Evolutionary conservation across 1,139 yeast species (phyloP).

Genomic region (Candida buenavistaensis): DNA sequence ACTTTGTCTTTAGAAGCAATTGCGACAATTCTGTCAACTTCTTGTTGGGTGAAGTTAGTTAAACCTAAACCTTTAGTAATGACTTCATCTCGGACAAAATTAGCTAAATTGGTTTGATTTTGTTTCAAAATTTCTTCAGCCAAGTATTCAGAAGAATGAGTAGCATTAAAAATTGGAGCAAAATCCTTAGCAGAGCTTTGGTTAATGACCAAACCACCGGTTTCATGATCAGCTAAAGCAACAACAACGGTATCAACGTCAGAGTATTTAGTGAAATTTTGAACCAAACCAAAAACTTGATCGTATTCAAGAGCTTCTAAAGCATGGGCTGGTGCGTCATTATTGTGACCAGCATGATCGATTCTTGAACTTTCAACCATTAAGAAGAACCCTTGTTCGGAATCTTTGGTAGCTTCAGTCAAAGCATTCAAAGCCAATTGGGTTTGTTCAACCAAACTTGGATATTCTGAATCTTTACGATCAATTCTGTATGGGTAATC

Average conservation of each 20-base stretch:
- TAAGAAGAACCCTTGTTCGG: constrained; percentile 79
- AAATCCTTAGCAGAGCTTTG: constrained; percentile 52
- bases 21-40: constrained; percentile 28
- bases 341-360: constrained; percentile 89
- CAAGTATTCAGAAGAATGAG: constrained; percentile 73
- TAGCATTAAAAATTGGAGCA: constrained; percentile 59
- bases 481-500: constrained; percentile 85
- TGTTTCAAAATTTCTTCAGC: constrained; percentile 28
- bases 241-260: constrained; percentile 73
- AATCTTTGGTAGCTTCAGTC: constrained; percentile 59
- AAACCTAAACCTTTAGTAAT: constrained; percentile 63
- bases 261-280: constrained; percentile 60
- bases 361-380: constrained; percentile 86
- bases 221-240: constrained; percentile 87
- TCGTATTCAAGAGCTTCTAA: constrained; percentile 60
- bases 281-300: constrained; percentile 68
- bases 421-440: constrained; percentile 68
- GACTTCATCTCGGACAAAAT: constrained; percentile 49
- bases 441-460: constrained; percentile 75
- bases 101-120: constrained; percentile 31
- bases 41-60: constrained; percentile 49
- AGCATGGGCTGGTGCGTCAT: constrained; percentile 58
- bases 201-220: constrained; percentile 79
- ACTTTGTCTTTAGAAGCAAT: constrained; percentile 19
- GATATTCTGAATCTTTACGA: constrained; percentile 56